Conservation (phyloP, 805 yeast species). For the Kodamaea neixiangensis region DNA sequence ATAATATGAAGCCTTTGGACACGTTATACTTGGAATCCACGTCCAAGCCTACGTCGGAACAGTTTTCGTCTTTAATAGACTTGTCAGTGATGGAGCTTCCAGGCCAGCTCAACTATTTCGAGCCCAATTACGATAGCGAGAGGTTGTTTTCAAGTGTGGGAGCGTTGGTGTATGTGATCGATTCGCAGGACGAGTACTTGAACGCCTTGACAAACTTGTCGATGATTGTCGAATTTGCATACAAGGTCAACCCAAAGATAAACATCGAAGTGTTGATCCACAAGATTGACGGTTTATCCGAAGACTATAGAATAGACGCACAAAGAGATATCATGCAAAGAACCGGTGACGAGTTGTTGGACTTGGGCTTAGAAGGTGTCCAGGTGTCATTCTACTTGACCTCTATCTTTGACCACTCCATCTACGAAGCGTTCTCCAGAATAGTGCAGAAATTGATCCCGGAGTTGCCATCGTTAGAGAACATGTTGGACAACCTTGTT, state of each 20-base stretch:
- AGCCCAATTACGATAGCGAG: conserved; percentile 79
- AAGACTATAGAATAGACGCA: conserved; percentile 91
- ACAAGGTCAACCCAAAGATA: conserved; percentile 77
- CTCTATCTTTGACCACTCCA: conserved; percentile 92
- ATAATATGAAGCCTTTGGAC: conserved; percentile 93
- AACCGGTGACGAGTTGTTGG: conserved; percentile 88
- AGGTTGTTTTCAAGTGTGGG: conserved; percentile 79
- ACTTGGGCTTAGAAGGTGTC: conserved; percentile 87
- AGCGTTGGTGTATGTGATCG: conserved; percentile 91
- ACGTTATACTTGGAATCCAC: conserved; percentile 90
- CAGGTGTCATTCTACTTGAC: conserved; percentile 90
- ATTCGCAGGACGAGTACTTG: conserved; percentile 91
- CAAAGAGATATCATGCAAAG: conserved; percentile 96
- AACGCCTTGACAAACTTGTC: conserved; percentile 88
- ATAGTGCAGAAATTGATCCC: conserved; percentile 89
- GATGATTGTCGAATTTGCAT: conserved; percentile 84
- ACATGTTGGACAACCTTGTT: conserved; percentile 82
- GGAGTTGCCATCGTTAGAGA: conserved; percentile 85
- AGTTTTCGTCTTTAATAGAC: conserved; percentile 80
- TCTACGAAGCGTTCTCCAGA: conserved; percentile 92
- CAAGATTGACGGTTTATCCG: conserved; percentile 92
- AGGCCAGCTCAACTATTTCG: conserved; percentile 88
- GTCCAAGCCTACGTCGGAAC: conserved; percentile 83
- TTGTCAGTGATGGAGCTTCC: conserved; percentile 92
- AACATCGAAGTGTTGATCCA: conserved; percentile 93